Evolutionary conservation across 768 basidiomycete species (phyloP).

Genomic region (Mrakia hoshinonis): DNA sequence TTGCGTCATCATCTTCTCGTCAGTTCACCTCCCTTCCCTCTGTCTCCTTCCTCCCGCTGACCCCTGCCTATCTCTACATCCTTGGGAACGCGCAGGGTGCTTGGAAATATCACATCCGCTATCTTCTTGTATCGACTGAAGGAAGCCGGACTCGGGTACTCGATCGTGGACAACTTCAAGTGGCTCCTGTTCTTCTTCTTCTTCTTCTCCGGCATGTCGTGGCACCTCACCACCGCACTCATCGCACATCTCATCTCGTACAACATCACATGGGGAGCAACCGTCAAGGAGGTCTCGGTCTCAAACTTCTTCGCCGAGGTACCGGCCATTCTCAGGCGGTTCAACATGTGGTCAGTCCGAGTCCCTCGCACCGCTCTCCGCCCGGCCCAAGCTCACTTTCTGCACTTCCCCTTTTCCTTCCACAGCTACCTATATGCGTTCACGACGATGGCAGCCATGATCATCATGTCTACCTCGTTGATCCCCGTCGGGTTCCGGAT

Average conservation of each 20-base stretch:
- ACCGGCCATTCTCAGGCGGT: constrained; percentile 28
- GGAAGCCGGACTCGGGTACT: constrained; percentile 38
- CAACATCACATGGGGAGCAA: constrained; percentile 29
- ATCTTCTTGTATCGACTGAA: constrained; percentile 41
- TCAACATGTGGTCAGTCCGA: constrained; percentile 19
- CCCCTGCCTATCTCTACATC: too few relatives aligned
- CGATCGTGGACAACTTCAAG: constrained; percentile 31
- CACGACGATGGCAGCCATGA: constrained; percentile 5
- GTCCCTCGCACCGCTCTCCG: background rate
- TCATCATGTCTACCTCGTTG: constrained; percentile 25
- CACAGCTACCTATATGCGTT: too few relatives aligned
- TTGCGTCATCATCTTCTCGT: constrained; percentile 39
- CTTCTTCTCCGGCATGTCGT: constrained; percentile 27
- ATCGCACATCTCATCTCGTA: constrained; percentile 38
- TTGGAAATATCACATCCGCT: constrained; percentile 38
- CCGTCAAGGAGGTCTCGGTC: constrained; percentile 28
- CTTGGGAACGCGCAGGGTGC: too few relatives aligned
- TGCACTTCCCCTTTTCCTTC: too few relatives aligned
- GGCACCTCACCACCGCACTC: constrained; percentile 27
- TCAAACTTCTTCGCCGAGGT: constrained; percentile 30
- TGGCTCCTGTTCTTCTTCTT: constrained; percentile 22
- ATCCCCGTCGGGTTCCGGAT: constrained; percentile 26
- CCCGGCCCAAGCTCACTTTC: too few relatives aligned
- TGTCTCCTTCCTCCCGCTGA: too few relatives aligned
- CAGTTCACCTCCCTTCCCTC: too few relatives aligned